Evolutionary conservation across 2,329 filamentous ascomycete species (phyloP), one percentile per base, ranked within the genome.

Genomic region (Stemphylium beticola): DNA sequence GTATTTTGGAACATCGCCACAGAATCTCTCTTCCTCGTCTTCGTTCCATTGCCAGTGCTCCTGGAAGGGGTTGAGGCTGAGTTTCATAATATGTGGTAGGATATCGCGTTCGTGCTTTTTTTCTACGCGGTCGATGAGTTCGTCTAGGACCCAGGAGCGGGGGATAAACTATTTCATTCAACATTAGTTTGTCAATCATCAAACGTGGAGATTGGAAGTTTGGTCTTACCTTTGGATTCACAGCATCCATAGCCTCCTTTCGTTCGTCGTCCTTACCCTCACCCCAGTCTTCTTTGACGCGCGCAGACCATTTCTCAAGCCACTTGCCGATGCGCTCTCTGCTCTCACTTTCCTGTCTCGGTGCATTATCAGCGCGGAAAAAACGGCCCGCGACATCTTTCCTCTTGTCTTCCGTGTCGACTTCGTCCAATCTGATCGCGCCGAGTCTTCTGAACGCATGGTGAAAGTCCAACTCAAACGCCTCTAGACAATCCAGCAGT

Each of bases 81-180:
- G 89, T 39, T 91, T 85, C 88, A 96, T 91, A 20, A 95, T 82
- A 26, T 88, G 82, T 11, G 85, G 81, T 39, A 99, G 74, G 32
- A 98, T 87, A 8, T 92, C 88, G 50, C 91, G 82, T 68, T 99
- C 93, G 2, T 87, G 86, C 46, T 88, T 86, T 72, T 91, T 91
- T 75, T 98, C 92, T 0, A 98, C 93, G 9, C 91, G 85, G 40
- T 89, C 85, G 62, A 99, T 98, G 12, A 99, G 75, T 75, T 99
- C 95, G 72, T 98, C 93, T 17, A 99, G 81, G 46, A 99, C 85
- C 93, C 93, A 99, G 15, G 90, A 88, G 41, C 92, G 85, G 0
- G 95, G 92, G 0, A 97, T 81, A 68, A 99, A 99, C 78, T 84
- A 49, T 9, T 0, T n/a, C 2, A 17, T 14, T 29, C 26, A 17